Evolutionary conservation across 306 rosid species (phyloP).

Genomic region (Trifolium repens): DNA sequence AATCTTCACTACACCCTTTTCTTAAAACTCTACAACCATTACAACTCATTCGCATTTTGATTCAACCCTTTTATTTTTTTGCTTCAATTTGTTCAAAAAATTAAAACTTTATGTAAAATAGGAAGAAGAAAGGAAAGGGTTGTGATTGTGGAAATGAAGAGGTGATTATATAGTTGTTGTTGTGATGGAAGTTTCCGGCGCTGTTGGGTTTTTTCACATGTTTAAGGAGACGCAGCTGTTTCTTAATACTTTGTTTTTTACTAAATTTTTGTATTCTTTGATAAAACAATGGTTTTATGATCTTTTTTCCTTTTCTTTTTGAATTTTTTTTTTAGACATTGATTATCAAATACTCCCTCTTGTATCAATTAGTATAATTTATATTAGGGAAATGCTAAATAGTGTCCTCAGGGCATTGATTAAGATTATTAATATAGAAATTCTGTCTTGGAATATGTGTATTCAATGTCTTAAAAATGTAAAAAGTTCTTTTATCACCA

Average conservation of each 20-base stretch:
- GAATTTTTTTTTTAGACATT: no score
- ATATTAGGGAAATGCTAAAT: no score
- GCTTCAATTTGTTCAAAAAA: not conserved
- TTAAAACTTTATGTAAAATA: not conserved
- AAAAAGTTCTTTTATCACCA: no score
- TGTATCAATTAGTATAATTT: no score
- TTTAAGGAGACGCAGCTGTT: constrained; percentile 62
- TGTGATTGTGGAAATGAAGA: not conserved
- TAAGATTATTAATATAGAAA: no score
- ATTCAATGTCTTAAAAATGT: no score
- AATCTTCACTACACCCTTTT: constrained; percentile 89
- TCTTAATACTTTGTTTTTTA: not conserved
- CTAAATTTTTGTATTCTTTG: not conserved
- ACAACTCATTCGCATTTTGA: constrained; percentile 93
- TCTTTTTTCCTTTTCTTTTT: not conserved
- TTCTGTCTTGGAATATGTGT: no score
- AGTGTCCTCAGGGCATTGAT: no score
- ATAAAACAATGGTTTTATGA: constrained; percentile 53
- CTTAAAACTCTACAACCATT: constrained; percentile 89
- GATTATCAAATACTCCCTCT: no score
- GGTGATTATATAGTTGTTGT: constrained; percentile 37
- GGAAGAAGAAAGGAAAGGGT: not conserved
- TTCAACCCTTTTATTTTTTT: not conserved
- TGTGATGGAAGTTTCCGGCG: constrained; percentile 34
- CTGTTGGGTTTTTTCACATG: constrained; percentile 58